Evolutionary conservation across 306 rosid genomes (phyloP), one percentile per base, ranked within the genome.

Genomic region (Hippophae gyantsensis): DNA sequence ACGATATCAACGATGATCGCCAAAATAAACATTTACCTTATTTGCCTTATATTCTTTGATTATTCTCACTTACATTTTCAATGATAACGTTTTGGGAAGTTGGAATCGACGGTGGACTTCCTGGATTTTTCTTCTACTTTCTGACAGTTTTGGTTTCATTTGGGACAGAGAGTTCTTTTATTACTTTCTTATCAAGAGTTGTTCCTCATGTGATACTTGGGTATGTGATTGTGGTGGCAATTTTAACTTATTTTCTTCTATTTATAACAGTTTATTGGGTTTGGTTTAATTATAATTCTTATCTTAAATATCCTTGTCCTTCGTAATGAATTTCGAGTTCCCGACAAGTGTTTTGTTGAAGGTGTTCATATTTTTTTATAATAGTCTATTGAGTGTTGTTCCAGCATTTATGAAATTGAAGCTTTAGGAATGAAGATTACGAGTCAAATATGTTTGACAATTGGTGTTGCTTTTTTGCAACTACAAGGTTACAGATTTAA

Each of bases 201-300:
- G 99, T 92, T 3, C 96, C 99, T 0, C 99, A 92, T 8, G 99
- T 92, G n/a, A 92, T 92, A 96, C 53, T 92, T 1, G 99, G 99
- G 0, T 92, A 92, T 73, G 88, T 96, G 0, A 77, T 92, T 0
- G 99, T 92, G 2, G 99, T 92, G 0, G 99, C 96, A 0, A 85
- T 92, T 44, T 27, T 92, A 0, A 96, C 99, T 0, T 92, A 92
- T 40, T 92, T 92, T 66, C 77, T 92, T 18, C 74, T 92, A 0
- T 88, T 92, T 75, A 92, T 92, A 23, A 96, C 99, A 0, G 18
- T 3, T 0, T 92, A 88, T 69, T 92, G 99, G 99, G 78, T 88
- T 42, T 92, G 99, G 99, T 92, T 92, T 73, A 95, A 92, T 10
- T 92, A 88, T 63, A 4, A 88, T 38, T 92, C 99, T 0, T 18